Conservation (phyloP, 2,329 filamentous ascomycete species). For the Exophiala phaeomuriformis region DNA sequence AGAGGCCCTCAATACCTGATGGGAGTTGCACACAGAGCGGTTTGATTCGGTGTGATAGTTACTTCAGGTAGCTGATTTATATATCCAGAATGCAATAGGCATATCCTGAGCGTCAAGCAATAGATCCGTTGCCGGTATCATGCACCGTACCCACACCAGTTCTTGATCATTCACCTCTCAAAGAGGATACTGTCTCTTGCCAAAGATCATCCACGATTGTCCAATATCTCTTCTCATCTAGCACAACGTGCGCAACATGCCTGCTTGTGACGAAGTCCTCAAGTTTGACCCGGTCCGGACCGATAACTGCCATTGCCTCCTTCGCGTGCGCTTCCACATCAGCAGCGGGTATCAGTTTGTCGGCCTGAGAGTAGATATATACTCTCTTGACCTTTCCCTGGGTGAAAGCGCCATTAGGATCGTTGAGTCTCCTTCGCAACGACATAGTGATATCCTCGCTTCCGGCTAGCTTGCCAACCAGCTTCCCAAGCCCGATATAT, state of each 20-base stretch:
- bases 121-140: too few relatives aligned
- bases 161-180: too few relatives aligned
- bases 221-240: conserved; percentile 48
- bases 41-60: too few relatives aligned
- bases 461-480: conserved; percentile 28
- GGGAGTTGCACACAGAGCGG: too few relatives aligned
- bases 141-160: too few relatives aligned
- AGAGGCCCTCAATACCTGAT: too few relatives aligned
- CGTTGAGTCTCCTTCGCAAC: conserved; percentile 29
- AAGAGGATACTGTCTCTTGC: conserved; percentile 24
- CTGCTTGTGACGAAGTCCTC: conserved; percentile 44
- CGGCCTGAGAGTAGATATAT: conserved; percentile 49
- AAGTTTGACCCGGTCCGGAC: conserved; percentile 31
- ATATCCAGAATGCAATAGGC: too few relatives aligned
- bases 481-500: conserved; percentile 37
- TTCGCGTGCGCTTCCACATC: conserved; percentile 46
- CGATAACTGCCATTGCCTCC: conserved; percentile 31
- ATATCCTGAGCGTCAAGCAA: too few relatives aligned
- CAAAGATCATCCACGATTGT: conserved; percentile 42
- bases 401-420: conserved; percentile 34
- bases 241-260: conserved; percentile 48
- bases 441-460: conserved; percentile 29
- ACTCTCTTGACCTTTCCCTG: conserved; percentile 41
- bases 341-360: conserved; percentile 42
- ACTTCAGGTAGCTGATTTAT: too few relatives aligned